Evolutionary conservation across 2,329 filamentous ascomycete genomes (phyloP).

Genomic region (Ustulina deusta): DNA sequence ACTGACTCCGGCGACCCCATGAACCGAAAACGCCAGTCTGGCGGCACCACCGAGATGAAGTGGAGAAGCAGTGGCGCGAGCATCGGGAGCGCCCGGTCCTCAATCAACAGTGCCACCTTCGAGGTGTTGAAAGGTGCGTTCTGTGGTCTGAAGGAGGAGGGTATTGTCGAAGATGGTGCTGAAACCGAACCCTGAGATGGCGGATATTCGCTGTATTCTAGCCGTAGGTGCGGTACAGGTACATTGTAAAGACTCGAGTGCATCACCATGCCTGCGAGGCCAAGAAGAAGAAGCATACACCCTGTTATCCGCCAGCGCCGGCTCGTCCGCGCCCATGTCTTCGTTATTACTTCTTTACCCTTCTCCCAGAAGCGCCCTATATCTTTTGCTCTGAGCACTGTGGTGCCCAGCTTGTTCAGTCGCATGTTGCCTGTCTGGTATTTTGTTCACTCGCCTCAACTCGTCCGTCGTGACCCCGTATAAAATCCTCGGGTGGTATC

Average conservation of each 20-base stretch:
- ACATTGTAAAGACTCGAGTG: slow-evolving; percentile 42
- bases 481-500: background rate
- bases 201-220: slow-evolving; percentile 51
- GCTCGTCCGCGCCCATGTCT: slow-evolving; percentile 52
- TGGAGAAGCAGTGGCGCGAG: slow-evolving; percentile 67
- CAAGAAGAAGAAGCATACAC: slow-evolving; percentile 46
- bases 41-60: slow-evolving; percentile 67
- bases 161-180: background rate
- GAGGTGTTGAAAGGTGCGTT: slow-evolving; percentile 58
- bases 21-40: slow-evolving; percentile 69
- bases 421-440: background rate
- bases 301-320: slow-evolving; percentile 51
- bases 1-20: slow-evolving; percentile 64
- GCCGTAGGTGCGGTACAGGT: slow-evolving; percentile 37
- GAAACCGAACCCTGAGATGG: background rate
- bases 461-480: background rate
- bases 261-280: slow-evolving; percentile 40
- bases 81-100: slow-evolving; percentile 62
- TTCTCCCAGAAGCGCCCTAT: slow-evolving; percentile 26
- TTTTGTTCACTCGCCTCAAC: background rate
- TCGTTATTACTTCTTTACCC: slow-evolving; percentile 28
- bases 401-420: background rate
- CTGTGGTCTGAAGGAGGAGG: slow-evolving; percentile 25
- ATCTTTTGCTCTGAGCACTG: background rate
- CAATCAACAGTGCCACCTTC: slow-evolving; percentile 68